Conservation (phyloP, 2,329 filamentous ascomycete genomes). For the Knufia petricola region DNA sequence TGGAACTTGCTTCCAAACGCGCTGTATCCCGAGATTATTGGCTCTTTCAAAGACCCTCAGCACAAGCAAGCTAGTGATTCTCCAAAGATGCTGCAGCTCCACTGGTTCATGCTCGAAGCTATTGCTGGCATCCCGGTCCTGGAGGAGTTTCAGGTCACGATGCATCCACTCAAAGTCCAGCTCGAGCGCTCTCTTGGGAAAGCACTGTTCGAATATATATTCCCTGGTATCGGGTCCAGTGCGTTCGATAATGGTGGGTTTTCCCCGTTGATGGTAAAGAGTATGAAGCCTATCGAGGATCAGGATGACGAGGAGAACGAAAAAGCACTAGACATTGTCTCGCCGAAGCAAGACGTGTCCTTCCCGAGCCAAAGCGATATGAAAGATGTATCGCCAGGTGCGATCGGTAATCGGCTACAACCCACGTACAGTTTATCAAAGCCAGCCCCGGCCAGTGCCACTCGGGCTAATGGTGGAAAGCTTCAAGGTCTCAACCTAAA, state of each 20-base stretch:
- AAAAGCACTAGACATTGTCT: constrained; percentile 29
- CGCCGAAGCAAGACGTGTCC: constrained; percentile 13
- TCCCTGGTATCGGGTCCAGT: constrained; percentile 64
- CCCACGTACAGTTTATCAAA: constrained; percentile 53
- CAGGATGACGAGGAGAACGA: constrained; percentile 41
- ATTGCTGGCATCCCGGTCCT: constrained; percentile 96
- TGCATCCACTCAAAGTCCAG: constrained; percentile 89
- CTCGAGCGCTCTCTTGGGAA: constrained; percentile 87
- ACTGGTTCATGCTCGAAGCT: constrained; percentile 97
- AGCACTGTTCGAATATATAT: constrained; percentile 93
- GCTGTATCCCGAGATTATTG: constrained; percentile 91
- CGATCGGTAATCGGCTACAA: constrained; percentile 70
- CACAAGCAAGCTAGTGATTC: constrained; percentile 2
- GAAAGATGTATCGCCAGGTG: constrained; percentile 56
- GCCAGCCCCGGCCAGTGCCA: background rate
- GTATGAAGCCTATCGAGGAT: constrained; percentile 41
- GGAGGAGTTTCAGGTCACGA: constrained; percentile 89
- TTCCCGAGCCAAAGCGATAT: constrained; percentile 27
- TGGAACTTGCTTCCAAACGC: constrained; percentile 84
- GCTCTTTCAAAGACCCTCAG: constrained; percentile 61
- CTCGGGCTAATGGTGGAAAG: constrained; percentile 11
- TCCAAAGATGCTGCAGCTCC: constrained; percentile 76
- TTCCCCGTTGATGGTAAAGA: constrained; percentile 43
- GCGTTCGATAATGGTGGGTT: constrained; percentile 41
- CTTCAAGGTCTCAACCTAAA: constrained; percentile 16